These are phyloP conservation scores for Microdochium trichocladiopsis DNA, from an alignment of 2,329 filamentous ascomycete genomes.

Conservation along the genomic window DNA sequence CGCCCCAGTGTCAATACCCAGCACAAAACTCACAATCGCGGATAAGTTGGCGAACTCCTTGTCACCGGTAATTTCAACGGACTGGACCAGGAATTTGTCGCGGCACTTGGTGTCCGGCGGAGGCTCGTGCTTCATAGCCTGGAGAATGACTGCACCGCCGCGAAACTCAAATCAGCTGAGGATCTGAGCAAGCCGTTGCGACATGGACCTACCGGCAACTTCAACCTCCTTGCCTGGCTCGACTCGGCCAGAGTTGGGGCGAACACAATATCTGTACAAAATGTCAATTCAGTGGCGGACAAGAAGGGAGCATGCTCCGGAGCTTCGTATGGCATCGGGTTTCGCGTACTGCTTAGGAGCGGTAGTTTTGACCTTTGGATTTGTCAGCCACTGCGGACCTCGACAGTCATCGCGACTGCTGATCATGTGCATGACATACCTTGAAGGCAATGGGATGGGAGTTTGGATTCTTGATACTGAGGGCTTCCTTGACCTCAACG, in stretches of 20 bases:
- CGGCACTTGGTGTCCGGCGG: conserved; percentile 80
- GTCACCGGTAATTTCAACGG: conserved; percentile 73
- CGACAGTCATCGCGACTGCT: conserved; percentile 5
- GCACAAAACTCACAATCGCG: conserved; percentile 58
- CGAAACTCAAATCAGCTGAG: not conserved
- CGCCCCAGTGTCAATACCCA: conserved; percentile 8
- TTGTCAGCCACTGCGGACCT: conserved; percentile 17
- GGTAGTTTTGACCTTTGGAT: conserved; percentile 88
- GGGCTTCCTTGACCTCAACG: conserved; percentile 55
- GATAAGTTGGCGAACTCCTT: conserved; percentile 77
- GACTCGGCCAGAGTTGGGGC: conserved; percentile 94
- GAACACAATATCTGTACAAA: conserved; percentile 77
- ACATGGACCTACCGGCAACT: conserved; percentile 67
- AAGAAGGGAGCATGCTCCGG: conserved; percentile 10
- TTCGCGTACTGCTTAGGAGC: conserved; percentile 88
- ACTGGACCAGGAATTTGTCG: conserved; percentile 97
- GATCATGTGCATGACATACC: conserved; percentile 32
- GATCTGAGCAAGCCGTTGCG: not conserved
- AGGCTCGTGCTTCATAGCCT: conserved; percentile 96
- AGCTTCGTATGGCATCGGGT: not conserved
- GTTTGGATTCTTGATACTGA: conserved; percentile 60
- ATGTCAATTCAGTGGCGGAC: conserved; percentile 14
- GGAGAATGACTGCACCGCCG: conserved; percentile 78
- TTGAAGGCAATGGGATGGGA: conserved; percentile 61
- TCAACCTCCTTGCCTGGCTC: conserved; percentile 86